These are phyloP conservation scores for Lipomyces spencermartinsiae DNA, from an alignment of 805 yeast species.

Conservation along the genomic window DNA sequence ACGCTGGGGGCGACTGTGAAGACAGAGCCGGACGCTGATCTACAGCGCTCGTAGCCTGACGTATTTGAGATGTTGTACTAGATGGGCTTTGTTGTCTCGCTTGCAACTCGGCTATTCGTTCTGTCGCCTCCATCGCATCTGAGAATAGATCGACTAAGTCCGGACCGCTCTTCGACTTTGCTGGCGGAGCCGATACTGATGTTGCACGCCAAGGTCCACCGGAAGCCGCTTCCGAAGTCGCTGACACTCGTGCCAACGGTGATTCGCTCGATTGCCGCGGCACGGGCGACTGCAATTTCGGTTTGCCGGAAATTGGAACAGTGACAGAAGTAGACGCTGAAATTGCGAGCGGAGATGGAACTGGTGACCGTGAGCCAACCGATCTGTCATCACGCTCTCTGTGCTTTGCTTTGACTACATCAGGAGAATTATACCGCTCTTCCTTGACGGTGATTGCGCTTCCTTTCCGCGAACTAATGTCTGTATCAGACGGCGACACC, in stretches of 20 bases:
- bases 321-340: neutral
- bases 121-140: conserved; percentile 18
- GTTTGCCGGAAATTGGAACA: too few relatives aligned
- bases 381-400: conserved; percentile 8
- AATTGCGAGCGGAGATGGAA: neutral
- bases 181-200: neutral
- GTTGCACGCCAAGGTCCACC: neutral
- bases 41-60: conserved; percentile 10
- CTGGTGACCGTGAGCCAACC: neutral
- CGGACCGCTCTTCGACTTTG: conserved; percentile 24
- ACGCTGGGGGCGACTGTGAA: neutral
- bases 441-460: conserved; percentile 1
- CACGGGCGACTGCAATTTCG: neutral
- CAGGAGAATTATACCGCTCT: conserved; percentile 11
- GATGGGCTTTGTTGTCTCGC: neutral
- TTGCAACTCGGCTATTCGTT: neutral
- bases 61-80: conserved; percentile 1
- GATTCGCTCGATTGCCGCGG: neutral
- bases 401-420: neutral
- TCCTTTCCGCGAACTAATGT: conserved; percentile 13
- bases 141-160: conserved; percentile 31
- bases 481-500: conserved; percentile 4
- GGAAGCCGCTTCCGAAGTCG: neutral
- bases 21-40: neutral
- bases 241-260: neutral